These are phyloP conservation scores for Microbotryomycetes sp. DNA, from an alignment of 1,284 basidiomycete species.

Conservation along the genomic window DNA sequence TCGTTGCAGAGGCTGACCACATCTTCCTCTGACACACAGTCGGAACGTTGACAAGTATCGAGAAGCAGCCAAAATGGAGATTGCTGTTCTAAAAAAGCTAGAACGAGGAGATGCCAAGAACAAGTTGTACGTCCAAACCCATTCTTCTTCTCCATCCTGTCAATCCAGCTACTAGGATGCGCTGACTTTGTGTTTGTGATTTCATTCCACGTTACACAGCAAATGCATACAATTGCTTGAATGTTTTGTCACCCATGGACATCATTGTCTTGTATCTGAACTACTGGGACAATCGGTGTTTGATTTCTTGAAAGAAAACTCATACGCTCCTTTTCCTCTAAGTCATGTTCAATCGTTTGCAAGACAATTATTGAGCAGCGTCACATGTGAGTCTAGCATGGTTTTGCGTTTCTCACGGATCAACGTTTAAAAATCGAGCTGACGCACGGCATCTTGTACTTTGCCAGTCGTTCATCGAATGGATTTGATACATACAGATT, in stretches of 20 bases:
- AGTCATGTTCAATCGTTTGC: constrained; percentile 96
- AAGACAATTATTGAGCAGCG: constrained; percentile 81
- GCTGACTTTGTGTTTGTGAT: background rate
- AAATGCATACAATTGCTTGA: constrained; percentile 96
- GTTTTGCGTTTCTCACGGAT: background rate
- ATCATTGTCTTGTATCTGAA: constrained; percentile 96
- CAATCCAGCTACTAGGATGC: constrained; percentile 14
- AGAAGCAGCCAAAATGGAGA: constrained; percentile 97
- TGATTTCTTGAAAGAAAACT: constrained; percentile 97
- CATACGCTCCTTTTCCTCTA: constrained; percentile 91
- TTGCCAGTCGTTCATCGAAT: constrained; percentile 78
- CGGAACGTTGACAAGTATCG: constrained; percentile 93
- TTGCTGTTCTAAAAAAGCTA: constrained; percentile 85
- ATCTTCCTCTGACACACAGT: constrained; percentile 18
- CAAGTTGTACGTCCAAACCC: constrained; percentile 59
- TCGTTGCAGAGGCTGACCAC: too few species aligned
- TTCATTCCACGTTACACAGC: constrained; percentile 47
- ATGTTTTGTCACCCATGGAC: constrained; percentile 95
- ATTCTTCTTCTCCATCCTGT: constrained; percentile 14
- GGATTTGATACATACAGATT: constrained; percentile 91
- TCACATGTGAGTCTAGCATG: constrained; percentile 66
- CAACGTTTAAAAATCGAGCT: background rate
- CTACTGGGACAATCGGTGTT: constrained; percentile 96
- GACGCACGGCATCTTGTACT: background rate
- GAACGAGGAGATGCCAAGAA: constrained; percentile 86